These are phyloP conservation scores for Penicillium sp. DNA, from an alignment of 2,329 filamentous ascomycete genomes.

Conservation along the genomic window DNA sequence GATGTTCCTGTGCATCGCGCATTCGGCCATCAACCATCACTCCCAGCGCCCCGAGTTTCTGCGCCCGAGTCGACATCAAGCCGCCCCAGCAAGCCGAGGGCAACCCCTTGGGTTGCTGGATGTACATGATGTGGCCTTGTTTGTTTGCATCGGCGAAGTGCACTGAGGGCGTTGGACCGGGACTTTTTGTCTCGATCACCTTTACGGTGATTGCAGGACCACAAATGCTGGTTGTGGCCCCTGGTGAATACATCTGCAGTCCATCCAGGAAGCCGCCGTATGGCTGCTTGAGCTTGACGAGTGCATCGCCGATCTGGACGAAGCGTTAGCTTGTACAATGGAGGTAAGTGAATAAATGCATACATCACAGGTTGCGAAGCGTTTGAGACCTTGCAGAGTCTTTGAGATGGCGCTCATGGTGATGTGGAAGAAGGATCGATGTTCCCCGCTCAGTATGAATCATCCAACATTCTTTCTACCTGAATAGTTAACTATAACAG, in stretches of 20 bases:
- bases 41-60: conserved; percentile 10
- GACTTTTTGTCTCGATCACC: conserved; percentile 14
- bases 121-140: conserved; percentile 17
- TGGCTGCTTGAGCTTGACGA: conserved; percentile 15
- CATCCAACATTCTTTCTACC: no score
- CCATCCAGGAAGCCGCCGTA: conserved; percentile 15
- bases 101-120: conserved; percentile 13
- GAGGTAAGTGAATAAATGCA: not conserved
- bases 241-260: conserved; percentile 13
- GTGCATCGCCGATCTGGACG: conserved; percentile 15
- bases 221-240: conserved; percentile 9
- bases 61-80: conserved; percentile 14
- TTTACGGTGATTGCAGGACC: conserved; percentile 15
- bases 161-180: conserved; percentile 9
- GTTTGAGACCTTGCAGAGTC: conserved; percentile 9
- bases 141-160: conserved; percentile 16
- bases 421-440: not conserved
- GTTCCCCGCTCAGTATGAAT: not conserved
- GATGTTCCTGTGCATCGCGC: conserved; percentile 11
- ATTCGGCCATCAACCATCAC: conserved; percentile 15
- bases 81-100: conserved; percentile 14
- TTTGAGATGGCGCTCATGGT: conserved; percentile 8
- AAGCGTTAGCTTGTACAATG: not conserved
- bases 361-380: conserved; percentile 16
- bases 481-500: no score